Conservation (phyloP, 139 green algal genomes). For the Chlamydomonas urium region DNA sequence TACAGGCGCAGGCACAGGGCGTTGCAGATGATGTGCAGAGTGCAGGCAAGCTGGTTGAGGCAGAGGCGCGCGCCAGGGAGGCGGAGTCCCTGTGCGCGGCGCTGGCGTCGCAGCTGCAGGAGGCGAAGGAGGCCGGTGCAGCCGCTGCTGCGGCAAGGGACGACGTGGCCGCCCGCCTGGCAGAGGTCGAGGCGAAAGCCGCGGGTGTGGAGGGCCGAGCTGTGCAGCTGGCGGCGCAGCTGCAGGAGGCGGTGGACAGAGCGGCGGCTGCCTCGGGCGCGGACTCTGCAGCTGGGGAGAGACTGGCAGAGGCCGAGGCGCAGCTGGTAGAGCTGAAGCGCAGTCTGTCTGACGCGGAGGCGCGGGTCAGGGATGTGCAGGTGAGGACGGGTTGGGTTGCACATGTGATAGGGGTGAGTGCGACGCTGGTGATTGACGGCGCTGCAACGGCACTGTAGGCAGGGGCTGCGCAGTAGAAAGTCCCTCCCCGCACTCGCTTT, state of each 20-base stretch:
- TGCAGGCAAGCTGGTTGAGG: neutral
- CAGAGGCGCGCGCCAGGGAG: neutral
- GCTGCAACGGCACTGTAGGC: neutral
- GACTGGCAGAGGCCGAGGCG: neutral
- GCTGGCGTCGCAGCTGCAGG: neutral
- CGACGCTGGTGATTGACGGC: neutral
- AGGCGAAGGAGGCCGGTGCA: neutral
- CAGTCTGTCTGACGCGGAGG: too few species aligned
- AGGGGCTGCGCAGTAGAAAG: too few species aligned
- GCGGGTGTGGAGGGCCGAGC: too few species aligned
- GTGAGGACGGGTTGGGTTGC: neutral
- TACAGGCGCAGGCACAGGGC: too few species aligned
- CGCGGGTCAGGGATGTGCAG: too few species aligned
- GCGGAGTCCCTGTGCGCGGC: neutral
- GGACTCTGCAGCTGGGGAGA: neutral
- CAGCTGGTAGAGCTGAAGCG: neutral
- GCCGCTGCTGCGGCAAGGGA: neutral
- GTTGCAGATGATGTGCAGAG: neutral
- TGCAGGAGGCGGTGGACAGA: neutral
- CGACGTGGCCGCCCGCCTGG: neutral
- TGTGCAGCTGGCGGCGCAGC: too few species aligned
- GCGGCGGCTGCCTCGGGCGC: too few species aligned
- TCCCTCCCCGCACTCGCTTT: too few species aligned
- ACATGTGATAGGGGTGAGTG: neutral
- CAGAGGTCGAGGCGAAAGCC: constrained; percentile 6